These are phyloP conservation scores for Pythium volutum DNA, from an alignment of 352 stramenopile species.

Conservation along the genomic window DNA sequence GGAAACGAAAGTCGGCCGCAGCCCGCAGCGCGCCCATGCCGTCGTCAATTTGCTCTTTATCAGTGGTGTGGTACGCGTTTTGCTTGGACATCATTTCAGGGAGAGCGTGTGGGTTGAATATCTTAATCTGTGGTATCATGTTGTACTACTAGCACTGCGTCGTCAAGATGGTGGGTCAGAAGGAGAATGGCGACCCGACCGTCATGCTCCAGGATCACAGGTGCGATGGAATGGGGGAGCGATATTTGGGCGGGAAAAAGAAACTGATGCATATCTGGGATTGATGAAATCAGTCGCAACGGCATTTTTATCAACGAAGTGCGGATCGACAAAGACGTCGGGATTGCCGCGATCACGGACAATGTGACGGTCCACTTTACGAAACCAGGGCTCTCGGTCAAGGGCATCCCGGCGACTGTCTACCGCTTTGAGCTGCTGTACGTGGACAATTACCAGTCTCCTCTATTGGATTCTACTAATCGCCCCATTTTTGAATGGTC, in stretches of 20 bases:
- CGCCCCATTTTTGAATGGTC: too few relatives aligned
- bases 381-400: slow-evolving; percentile 40
- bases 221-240: slow-evolving; percentile 20
- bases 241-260: background rate
- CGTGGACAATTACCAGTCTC: slow-evolving; percentile 19
- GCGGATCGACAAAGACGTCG: slow-evolving; percentile 40
- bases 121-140: background rate
- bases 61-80: slow-evolving; percentile 49
- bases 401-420: slow-evolving; percentile 38
- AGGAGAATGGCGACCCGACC: slow-evolving; percentile 27
- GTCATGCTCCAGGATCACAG: slow-evolving; percentile 56
- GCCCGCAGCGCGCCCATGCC: slow-evolving; percentile 38
- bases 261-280: too few relatives aligned
- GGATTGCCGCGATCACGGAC: slow-evolving; percentile 22
- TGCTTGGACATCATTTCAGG: background rate
- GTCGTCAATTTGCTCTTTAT: slow-evolving; percentile 60
- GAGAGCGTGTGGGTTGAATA: background rate
- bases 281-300: slow-evolving; percentile 41
- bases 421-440: slow-evolving; percentile 74
- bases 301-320: slow-evolving; percentile 71
- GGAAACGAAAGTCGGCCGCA: slow-evolving; percentile 54
- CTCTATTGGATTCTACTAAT: too few relatives aligned
- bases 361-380: slow-evolving; percentile 73
- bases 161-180: slow-evolving; percentile 34
- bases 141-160: slow-evolving; percentile 46